Base-by-base conservation (phyloP, 2,329 filamentous ascomycete species). In the Akanthomyces dipterigenus region DNA sequence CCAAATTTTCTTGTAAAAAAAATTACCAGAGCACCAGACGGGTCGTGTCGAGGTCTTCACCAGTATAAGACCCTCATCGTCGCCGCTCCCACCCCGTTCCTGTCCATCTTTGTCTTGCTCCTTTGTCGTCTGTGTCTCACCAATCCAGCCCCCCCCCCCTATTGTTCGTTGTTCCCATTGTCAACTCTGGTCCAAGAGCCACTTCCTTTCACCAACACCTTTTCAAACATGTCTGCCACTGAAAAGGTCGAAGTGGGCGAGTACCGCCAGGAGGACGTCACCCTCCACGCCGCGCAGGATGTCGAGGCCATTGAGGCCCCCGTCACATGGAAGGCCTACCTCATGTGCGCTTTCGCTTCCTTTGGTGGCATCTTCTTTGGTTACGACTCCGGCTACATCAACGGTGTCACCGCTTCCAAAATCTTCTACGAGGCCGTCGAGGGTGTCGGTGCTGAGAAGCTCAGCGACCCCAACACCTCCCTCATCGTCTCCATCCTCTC, bases 291-390 rank as follows among this genome's bases (percentile, higher is more conserved):
- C 61, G 78, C 80, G 65, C 68, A 76, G 64, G 81, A 88, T 72
- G 76, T 87, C 64, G 76, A 78, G 66, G 78, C 81, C 64, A 81
- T 88, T 70, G 87, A 89, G 78, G 86, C 87, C 14, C 86, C 87
- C 67, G 82, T 89, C 67, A 89, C 86, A 65, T 75, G 83, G 75
- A 86, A 87, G 78, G 86, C 86, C 61, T 89, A 89, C 73, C 64
- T 88, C 55, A 82, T 89, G 70, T 89, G 86, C 73, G 86, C 84
- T 65, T 89, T 89, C 65, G 87, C 87, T 63, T 85, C 86, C 38
- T 88, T 89, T 64, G 87, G 87, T 69, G 87, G 84, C 73, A 88
- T 90, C 75, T 88, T 91, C 78, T 89, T 91, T 75, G 89, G 89
- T 55, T 92, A 89, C 75, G 89, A 91, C 69, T 89, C 88, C 46